Conservation (phyloP, 148 eudicot genomes). For the Silene latifolia region DNA sequence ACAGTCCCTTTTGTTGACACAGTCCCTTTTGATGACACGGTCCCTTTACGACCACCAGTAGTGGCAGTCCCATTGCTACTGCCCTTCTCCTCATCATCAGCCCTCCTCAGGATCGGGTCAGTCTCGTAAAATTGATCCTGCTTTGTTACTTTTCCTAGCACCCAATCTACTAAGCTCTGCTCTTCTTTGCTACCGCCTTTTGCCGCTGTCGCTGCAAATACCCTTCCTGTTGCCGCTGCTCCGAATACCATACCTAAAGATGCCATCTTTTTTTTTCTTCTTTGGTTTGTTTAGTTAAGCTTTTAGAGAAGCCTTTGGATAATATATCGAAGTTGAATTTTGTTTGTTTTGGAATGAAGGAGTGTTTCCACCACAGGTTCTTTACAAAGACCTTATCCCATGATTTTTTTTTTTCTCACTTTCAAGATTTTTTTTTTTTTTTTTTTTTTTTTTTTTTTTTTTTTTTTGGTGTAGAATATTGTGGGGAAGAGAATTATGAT, state of each 20-base stretch:
- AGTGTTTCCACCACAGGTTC: conserved; percentile 35
- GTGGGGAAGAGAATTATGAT: neutral
- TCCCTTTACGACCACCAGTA: conserved; percentile 31
- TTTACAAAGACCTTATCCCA: conserved; percentile 25
- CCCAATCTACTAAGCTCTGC: conserved; percentile 31
- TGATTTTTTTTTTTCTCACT: conserved; percentile 1
- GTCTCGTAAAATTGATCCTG: conserved; percentile 36
- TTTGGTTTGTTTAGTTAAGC: neutral
- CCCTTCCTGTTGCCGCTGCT: conserved; percentile 19
- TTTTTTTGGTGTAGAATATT: neutral
- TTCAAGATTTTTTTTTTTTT: neutral
- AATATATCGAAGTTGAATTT: conserved; percentile 21
- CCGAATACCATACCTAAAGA: conserved; percentile 22
- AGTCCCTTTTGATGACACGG: conserved; percentile 15
- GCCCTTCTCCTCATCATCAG: conserved; percentile 26
- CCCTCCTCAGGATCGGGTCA: conserved; percentile 31
- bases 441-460: conserved; percentile 1
- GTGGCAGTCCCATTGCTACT: conserved; percentile 23
- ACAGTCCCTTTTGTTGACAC: conserved; percentile 30
- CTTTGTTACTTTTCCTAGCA: conserved; percentile 25
- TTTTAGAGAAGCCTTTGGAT: conserved; percentile 3
- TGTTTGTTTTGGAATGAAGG: neutral
- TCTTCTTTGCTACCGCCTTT: conserved; percentile 30
- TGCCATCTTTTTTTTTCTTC: conserved; percentile 14
- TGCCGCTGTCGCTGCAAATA: conserved; percentile 26